Evolutionary conservation across 2,329 filamentous ascomycete species (phyloP), one percentile per base, ranked within the genome.

Genomic region (Ascomycota sp.): DNA sequence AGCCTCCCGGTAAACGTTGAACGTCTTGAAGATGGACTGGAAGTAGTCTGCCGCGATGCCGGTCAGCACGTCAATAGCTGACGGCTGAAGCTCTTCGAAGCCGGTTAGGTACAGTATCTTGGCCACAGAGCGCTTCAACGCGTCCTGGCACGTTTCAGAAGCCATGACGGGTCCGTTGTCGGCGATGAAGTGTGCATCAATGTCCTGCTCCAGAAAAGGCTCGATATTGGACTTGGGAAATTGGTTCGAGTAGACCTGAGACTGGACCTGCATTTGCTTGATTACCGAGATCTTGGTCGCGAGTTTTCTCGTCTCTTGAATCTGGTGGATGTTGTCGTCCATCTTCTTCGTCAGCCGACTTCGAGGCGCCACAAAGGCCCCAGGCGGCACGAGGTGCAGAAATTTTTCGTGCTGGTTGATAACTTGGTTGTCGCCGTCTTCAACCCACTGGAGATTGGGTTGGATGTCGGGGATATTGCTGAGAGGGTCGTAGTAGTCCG

Each of bases 231-330:
- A 92, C 56, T 92, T 93, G 41, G 86, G 83, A 46, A 98, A 98
- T 52, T 98, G 89, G 48, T 98, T 98, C 47, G 84, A 79, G 50
- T 98, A 98, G 50, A 92, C 79, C 68, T 93, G 89, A 34, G 83
- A 81, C 53, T 98, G 89, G 35, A 95, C 72, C 56, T 98, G 89
- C 89, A 98, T 98, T 58, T 98, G 89, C 59, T 95, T 98, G 51
- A 98, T 89, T 39, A 98, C 82, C 33, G 81, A 76, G 50, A 98
- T 92, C 57, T 95, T 98, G 9, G 83, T 83, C 46, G 83, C 92
- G 25, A 98, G 68, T 50, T 93, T 95, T 43, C 89, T 69, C 1
- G 89, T 98, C 47, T 95, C 86, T 52, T 98, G 89, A 66, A 98
- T 84, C 49, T 93, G 84, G 39, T 72, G 72, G 55, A 95, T 81